phyloP scores from a whole-genome alignment of 2,329 filamentous ascomycete species.

The Pestalotiopsis sp. region DNA sequence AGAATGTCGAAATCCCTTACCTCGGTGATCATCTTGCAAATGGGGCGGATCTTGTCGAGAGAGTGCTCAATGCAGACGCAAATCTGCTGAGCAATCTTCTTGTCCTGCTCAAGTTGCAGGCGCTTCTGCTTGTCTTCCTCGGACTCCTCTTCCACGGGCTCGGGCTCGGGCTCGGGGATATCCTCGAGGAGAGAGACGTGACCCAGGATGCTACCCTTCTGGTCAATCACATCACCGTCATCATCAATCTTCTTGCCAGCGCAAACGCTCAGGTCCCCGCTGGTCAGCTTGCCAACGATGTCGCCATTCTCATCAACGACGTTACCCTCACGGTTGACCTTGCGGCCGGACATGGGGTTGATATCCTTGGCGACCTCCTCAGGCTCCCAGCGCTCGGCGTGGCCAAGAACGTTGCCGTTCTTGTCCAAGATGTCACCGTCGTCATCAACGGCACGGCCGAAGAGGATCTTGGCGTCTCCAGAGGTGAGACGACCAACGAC shows the following conservation, averaged over 20 bases:
- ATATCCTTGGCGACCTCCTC: constrained; percentile 53
- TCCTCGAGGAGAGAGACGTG: constrained; percentile 69
- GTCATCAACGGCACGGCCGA: constrained; percentile 75
- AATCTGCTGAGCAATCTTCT: constrained; percentile 79
- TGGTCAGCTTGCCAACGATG: constrained; percentile 67
- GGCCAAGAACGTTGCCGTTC: constrained; percentile 64
- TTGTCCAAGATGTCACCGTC: constrained; percentile 83
- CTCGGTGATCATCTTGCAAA: constrained; percentile 84
- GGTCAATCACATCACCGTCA: constrained; percentile 72
- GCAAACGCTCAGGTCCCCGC: constrained; percentile 66
- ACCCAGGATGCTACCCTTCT: constrained; percentile 67
- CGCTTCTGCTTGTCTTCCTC: constrained; percentile 61
- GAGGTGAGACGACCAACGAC: constrained; percentile 72
- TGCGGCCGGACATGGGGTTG: constrained; percentile 54
- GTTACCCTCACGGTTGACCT: constrained; percentile 61
- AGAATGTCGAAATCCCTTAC: constrained; percentile 45
- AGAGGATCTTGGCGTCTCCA: constrained; percentile 72
- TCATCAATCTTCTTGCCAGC: constrained; percentile 71
- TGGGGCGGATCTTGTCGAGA: constrained; percentile 80
- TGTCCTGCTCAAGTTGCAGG: constrained; percentile 65
- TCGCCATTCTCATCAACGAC: constrained; percentile 62
- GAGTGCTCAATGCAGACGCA: constrained; percentile 73
- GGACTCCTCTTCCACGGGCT: constrained; percentile 49
- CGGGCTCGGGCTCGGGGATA: constrained; percentile 47
- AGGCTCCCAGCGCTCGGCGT: constrained; percentile 63